Percentiles rank a stretch among this genome's conserved stretches.
phyloP scores from a whole-genome alignment of 2,329 filamentous ascomycete species.

The Monosporascus sp. region DNA sequence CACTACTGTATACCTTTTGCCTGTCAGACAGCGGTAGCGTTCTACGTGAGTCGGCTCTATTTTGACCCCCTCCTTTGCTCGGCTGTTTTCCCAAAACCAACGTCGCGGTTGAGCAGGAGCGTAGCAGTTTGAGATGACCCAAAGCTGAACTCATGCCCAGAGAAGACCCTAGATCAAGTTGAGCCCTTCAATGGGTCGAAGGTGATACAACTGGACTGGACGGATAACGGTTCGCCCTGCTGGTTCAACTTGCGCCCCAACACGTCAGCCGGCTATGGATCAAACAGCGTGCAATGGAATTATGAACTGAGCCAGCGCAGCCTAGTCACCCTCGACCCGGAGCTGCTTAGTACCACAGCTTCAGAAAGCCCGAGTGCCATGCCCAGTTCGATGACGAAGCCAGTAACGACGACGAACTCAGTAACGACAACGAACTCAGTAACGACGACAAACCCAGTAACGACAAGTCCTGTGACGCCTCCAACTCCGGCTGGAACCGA shows the following conservation, averaged over 20 bases:
- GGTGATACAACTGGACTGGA: conserved; percentile 1
- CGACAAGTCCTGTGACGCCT: neutral
- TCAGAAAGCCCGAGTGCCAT: neutral
- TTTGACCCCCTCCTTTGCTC: neutral
- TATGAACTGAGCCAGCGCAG: neutral
- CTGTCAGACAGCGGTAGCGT: neutral
- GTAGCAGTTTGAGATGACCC: neutral
- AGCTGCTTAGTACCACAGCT: neutral
- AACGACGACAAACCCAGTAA: neutral
- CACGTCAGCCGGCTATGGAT: neutral
- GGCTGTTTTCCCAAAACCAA: neutral
- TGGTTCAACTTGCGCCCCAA: conserved; percentile 8
- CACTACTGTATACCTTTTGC: conserved; percentile 4
- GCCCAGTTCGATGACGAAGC: neutral
- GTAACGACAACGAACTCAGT: neutral
- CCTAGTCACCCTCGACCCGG: conserved; percentile 2
- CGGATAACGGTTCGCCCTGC: conserved; percentile 1
- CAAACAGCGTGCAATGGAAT: conserved; percentile 1
- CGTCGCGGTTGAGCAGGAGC: too few relatives aligned
- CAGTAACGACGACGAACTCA: neutral
- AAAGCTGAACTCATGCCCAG: neutral
- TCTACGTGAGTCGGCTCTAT: conserved; percentile 1
- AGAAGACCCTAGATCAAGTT: neutral
- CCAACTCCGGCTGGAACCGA: neutral
- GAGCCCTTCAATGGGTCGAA: conserved; percentile 3